Base-by-base conservation (phyloP, 345 rosid genomes). In the Brassica napus region DNA sequence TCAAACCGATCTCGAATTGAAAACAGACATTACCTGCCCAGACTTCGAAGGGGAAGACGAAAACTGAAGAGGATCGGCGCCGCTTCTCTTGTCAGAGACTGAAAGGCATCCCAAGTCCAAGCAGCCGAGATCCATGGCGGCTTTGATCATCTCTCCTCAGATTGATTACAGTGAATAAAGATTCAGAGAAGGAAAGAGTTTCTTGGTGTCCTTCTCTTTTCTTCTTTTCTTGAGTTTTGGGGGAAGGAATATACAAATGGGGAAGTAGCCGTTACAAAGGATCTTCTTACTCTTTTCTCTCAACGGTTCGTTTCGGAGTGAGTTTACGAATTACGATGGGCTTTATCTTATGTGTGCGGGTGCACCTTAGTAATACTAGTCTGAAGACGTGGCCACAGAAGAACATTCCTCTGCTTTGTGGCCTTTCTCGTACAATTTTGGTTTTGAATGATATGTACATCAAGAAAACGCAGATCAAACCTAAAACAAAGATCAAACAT, bases 111-210 rank as follows among this genome's bases (percentile, higher is more conserved):
- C 89, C 78, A 88, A 65, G 75, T 92, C 93, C 80, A 89, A 80
- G 81, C 94, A 89, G 21, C 94, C 95, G 65, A 86, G 83, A 82
- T 92, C 94, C 91, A 92, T 89, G 67, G 81, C 73, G 34, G 73
- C 31, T 35, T 81, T 81, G 6, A 76, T 72, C 83, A 81, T 81
- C 5, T 81, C 2, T 75, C 57, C 28, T 52, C 59, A 1, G 8
- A 37, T 1, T 8, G 16, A 11, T 1, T 21, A 0, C 30, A 47
- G 78, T 8, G 75, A 68, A 15, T 10, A 55, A 31, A 28, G 63
- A 32, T 14, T 75, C 26, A 69, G 66, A 74, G 75, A 62, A 16
- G 30, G 64, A 54, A 39, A 16, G 42, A 49, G 31, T 61, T 32
- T 23, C 0, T 71, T 77, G 67, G 69, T 61, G 34, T 31, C 5